Base-by-base conservation (phyloP, 2,329 filamentous ascomycete species). In the Nigrospora oryzae region DNA sequence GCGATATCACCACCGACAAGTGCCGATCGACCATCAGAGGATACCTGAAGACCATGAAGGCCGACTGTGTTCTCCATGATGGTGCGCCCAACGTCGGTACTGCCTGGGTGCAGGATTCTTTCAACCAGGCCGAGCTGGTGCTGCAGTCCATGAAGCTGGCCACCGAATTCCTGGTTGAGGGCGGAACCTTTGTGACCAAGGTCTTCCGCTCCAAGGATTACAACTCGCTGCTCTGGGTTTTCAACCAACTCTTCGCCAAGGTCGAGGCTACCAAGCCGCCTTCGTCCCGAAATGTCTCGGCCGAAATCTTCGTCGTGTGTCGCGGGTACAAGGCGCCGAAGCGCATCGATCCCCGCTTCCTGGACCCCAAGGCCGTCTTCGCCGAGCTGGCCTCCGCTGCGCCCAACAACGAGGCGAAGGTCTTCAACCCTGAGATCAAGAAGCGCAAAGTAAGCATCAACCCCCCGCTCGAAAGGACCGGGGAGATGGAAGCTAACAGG, bases 271-370 rank as follows among this genome's bases (percentile, higher is more conserved):
- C 93, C 5, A 98, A 98, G 66, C 93, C 93, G 4, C 93, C 93
- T 0, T 95, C 89, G 1, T 95, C 89, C 10, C 79, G 93, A 71
- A 96, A 95, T 58, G 91, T 98, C 43, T 96, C 89, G 8, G 93
- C 93, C 53, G 93, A 98, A 72, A 97, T 97, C 36, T 98, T 98
- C 71, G 91, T 97, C 51, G 93, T 98, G 32, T 97, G 91, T 67
- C 81, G 84, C 53, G 93, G 91, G 16, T 98, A 82, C 74, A 97
- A 96, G 68, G 91, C 91, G 0, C 93, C 93, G 4, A 97, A 96
- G 68, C 79, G 82, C 51, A 80, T 98, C 47, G 93, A 98, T 59
- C 89, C 91, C 11, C 87, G 87, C 53, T 94, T 98, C 62, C 73
- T 98, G 43, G 93, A 98, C 58, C 81, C 93, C 6, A 81, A 81